These are phyloP conservation scores for Phytopythium vexans DNA, from an alignment of 352 stramenopile genomes.

Conservation along the genomic window DNA sequence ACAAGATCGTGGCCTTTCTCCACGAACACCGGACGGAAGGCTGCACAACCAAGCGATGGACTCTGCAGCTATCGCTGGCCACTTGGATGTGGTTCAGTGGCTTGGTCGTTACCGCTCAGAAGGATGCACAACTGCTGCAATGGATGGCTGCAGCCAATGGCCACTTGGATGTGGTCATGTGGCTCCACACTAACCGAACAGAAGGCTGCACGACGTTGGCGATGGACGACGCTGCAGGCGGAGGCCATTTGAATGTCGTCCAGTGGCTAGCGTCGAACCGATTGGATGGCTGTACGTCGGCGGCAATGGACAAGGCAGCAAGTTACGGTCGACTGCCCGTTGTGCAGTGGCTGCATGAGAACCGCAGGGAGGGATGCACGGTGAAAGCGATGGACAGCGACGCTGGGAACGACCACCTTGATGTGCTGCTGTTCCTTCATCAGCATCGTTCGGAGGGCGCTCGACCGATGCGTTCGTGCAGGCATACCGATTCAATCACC, in stretches of 20 bases:
- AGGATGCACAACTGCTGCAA: constrained; percentile 7
- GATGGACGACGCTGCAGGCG: constrained; percentile 12
- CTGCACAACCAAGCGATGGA: constrained; percentile 16
- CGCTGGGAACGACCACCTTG: constrained; percentile 4
- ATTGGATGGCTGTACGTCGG: constrained; percentile 4
- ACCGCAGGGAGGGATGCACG: constrained; percentile 9
- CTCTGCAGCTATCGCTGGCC: constrained; percentile 2
- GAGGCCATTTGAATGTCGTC: constrained; percentile 9
- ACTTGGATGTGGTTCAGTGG: constrained; percentile 14
- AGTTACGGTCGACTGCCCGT: constrained; percentile 7
- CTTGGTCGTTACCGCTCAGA: constrained; percentile 11
- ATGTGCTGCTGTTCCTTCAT: constrained; percentile 16
- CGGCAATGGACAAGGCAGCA: constrained; percentile 12
- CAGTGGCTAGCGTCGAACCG: constrained; percentile 12
- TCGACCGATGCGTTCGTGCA: neutral
- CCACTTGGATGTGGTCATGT: constrained; percentile 12
- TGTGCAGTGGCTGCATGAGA: constrained; percentile 12
- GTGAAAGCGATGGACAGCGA: constrained; percentile 6
- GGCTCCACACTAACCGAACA: constrained; percentile 6
- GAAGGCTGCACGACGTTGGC: constrained; percentile 8
- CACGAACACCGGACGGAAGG: constrained; percentile 12
- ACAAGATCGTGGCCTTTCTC: constrained; percentile 13
- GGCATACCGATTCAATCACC: neutral
- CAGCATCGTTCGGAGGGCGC: constrained; percentile 5
- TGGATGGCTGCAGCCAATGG: constrained; percentile 12